Evolutionary conservation across 305 asterid genomes (phyloP), one percentile per base, ranked within the genome.

Genomic region (Fraxinus albicans): DNA sequence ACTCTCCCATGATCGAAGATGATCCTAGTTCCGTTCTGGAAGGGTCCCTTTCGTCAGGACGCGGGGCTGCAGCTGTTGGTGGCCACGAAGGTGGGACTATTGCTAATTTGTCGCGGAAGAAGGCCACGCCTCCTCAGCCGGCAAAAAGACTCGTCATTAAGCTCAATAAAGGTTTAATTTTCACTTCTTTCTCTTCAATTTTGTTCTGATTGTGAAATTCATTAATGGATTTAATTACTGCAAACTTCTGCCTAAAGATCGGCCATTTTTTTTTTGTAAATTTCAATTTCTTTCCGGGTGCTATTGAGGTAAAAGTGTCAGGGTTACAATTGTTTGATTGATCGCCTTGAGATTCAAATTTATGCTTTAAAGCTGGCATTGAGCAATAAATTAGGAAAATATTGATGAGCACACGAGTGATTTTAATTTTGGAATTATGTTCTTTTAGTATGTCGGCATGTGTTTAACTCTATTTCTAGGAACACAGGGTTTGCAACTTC

Each of bases 81-180:
- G 76, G 76, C 40, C 76, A 70, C 8, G 76, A 70, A 33, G 91
- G 91, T 33, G 95, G 95, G 35, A 82, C 86, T 50, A 89, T 94
- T 42, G 86, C 96, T 60, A 92, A 92, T 89, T 87, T 92, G 85
- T 83, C 91, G 2, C 83, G 96, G 88, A 92, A 91, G 90, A 92
- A 92, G 80, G 94, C 95, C 73, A 86, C 90, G 84, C 95, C 89
- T 44, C 94, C 93, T 12, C 95, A 91, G 85, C 95, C 95, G 1
- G 84, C 94, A 12, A 92, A 92, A 53, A 92, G 89, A 83, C 94
- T 92, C 42, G 94, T 92, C 27, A 91, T 92, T 88, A 92, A 92
- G 91, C 90, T 90, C 80, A 60, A 76, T 76, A 92, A 91, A 92
- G 96, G 96, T 92, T 82, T 60, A 47, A 34, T 82, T 78, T 50